Evolutionary conservation across 1,284 basidiomycete species (phyloP).

Genomic region (Apiotrichum siamense): DNA sequence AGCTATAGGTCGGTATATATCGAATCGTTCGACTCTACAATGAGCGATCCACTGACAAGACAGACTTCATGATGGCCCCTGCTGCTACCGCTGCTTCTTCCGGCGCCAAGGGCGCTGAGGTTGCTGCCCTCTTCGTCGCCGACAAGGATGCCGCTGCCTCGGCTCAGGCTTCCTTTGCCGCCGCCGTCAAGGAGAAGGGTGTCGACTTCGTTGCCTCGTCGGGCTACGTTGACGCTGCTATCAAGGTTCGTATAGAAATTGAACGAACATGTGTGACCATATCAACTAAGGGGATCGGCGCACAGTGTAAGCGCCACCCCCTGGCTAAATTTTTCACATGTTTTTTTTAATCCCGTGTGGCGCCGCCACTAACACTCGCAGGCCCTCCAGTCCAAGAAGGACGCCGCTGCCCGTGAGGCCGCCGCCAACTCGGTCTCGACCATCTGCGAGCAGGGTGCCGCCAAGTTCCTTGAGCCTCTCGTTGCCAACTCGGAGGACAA

Average conservation of each 20-base stretch:
- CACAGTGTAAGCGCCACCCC: no score
- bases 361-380: constrained; percentile 17
- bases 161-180: constrained; percentile 64
- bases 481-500: constrained; percentile 65
- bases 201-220: constrained; percentile 70
- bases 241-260: constrained; percentile 54
- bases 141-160: constrained; percentile 57
- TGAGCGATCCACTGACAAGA: neutral
- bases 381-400: constrained; percentile 57
- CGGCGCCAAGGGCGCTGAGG: constrained; percentile 42
- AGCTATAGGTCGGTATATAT: neutral
- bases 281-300: neutral
- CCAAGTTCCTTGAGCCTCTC: constrained; percentile 81
- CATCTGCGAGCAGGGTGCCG: constrained; percentile 67
- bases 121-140: constrained; percentile 46
- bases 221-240: constrained; percentile 70
- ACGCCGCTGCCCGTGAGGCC: constrained; percentile 47
- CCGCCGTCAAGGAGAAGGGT: constrained; percentile 75
- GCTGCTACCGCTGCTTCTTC: constrained; percentile 40
- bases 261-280: neutral
- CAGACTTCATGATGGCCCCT: constrained; percentile 39
- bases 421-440: constrained; percentile 46
- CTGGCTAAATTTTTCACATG: no score
- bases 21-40: neutral
- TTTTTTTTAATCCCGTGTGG: neutral